Conservation (phyloP, 225 moss, liverwort and hornwort species). For the Bryum argenteum region DNA sequence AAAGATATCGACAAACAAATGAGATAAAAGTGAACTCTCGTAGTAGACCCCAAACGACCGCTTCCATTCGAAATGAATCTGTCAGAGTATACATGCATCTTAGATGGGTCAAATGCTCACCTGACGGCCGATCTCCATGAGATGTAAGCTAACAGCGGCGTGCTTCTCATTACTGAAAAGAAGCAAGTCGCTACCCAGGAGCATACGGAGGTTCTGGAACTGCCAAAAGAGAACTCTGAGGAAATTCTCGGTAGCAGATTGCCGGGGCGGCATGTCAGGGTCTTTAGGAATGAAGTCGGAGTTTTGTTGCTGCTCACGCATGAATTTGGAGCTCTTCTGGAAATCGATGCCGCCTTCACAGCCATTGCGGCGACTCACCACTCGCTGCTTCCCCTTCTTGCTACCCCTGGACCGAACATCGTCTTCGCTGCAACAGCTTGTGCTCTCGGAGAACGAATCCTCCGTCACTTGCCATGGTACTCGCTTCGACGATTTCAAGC, state of each 20-base stretch:
- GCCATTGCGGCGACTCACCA: slow-evolving; percentile 64
- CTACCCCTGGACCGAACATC: slow-evolving; percentile 42
- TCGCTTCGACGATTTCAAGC: slow-evolving; percentile 40
- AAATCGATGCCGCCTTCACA: slow-evolving; percentile 73
- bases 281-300: slow-evolving; percentile 80
- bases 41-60: too few species aligned
- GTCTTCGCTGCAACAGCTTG: slow-evolving; percentile 65
- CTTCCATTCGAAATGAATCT: too few species aligned
- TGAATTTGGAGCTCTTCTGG: slow-evolving; percentile 52
- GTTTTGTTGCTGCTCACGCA: slow-evolving; percentile 72
- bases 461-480: slow-evolving; percentile 65
- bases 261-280: slow-evolving; percentile 73
- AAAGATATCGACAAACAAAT: too few species aligned
- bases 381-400: slow-evolving; percentile 66
- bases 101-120: slow-evolving; percentile 32
- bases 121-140: slow-evolving; percentile 96
- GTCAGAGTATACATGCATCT: neutral
- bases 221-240: slow-evolving; percentile 94
- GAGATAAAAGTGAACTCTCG: too few species aligned
- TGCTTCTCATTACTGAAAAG: slow-evolving; percentile 95
- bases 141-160: slow-evolving; percentile 90
- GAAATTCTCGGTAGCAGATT: slow-evolving; percentile 71
- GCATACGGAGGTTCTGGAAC: slow-evolving; percentile 94
- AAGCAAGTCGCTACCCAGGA: slow-evolving; percentile 91
- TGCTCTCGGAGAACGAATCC: slow-evolving; percentile 49